Evolutionary conservation across 129 eudicot species (phyloP), one percentile per base, ranked within the genome.

Genomic region (Flaveria linearis): DNA sequence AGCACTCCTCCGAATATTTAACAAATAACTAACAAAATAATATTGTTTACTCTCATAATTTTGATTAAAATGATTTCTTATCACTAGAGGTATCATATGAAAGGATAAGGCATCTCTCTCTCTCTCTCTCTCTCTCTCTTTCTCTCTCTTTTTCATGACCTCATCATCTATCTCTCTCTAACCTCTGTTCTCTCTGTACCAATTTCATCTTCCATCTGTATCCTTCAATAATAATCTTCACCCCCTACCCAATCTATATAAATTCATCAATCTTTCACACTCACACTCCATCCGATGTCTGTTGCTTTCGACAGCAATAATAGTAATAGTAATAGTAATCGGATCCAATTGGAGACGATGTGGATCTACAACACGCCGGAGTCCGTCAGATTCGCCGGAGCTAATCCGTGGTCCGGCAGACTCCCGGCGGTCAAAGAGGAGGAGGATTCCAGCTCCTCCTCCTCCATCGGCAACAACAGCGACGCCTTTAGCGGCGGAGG

Each of bases 401-500:
- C 41, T 50, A 45, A 17, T 71, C 68, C 46, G 9, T 72, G 84
- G 75, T 74, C 52, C 53, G 74, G 22, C 56, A 43, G 33, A 18
- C 45, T 69, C 7, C 68, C 77, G 5, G 80, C 28, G 43, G 74
- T 69, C 45, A 70, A 42, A 7, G 85, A 78, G 43, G 81, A 63
- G 74, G 75, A 56, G 14, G 91, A 87, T 52, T 66, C 78, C 28
- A 17, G 73, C 45, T 78, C 70, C 26, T 81, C 89, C 41, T 91
- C 96, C 23, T 91, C 95, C 26, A 91, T 88, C 58, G 97, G 92
- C 30, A 89, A 75, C 67, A 87, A 91, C 69, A 91, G 97, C 26
- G 92, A 88, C 79, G 75, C 41, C 7, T 36, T 36, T 36, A 36
- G 41, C 71, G 76, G 49, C 36, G 45, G 23, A 16, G 86, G 73